Percentiles rank a stretch among this genome's conserved stretches.
Evolutionary conservation across 176 grass and related monocot genomes (phyloP).

Genomic region (Leersia perrieri): DNA sequence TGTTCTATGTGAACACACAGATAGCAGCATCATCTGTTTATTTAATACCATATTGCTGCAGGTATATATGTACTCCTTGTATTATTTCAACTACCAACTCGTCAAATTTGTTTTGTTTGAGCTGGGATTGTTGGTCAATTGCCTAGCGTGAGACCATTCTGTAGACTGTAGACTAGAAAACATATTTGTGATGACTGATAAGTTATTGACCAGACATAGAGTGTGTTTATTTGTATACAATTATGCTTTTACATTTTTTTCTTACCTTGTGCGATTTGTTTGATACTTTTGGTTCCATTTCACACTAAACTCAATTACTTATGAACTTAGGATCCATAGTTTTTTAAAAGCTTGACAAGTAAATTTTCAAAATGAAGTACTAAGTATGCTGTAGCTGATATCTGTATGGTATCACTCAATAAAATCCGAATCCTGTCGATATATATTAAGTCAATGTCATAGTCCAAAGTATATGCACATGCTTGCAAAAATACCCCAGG

Average conservation of each 20-base stretch:
- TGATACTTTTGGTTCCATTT: not conserved
- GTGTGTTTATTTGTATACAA: not conserved
- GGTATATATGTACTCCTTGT: not conserved
- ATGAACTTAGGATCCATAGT: not conserved
- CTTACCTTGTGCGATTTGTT: not conserved
- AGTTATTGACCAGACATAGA: not conserved
- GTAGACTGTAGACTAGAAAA: not conserved
- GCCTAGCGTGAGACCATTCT: not conserved
- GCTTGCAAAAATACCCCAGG: not conserved
- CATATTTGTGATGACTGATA: not conserved
- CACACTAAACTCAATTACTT: not conserved
- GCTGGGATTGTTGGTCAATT: not conserved
- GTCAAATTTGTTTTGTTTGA: not conserved
- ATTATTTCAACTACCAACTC: not conserved
- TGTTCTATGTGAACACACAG: not conserved
- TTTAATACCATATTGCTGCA: not conserved
- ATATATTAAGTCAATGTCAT: not conserved
- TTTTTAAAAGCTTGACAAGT: not conserved
- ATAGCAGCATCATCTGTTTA: not conserved
- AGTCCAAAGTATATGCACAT: not conserved
- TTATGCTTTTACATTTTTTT: not conserved
- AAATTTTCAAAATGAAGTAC: not conserved
- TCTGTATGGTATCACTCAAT: not conserved
- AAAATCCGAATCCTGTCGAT: not conserved
- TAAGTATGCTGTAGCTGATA: not conserved